Evolutionary conservation across 495 filamentous ascomycete species (phyloP), one percentile per base, ranked within the genome.

Genomic region (Jackrogersella multiformis): DNA sequence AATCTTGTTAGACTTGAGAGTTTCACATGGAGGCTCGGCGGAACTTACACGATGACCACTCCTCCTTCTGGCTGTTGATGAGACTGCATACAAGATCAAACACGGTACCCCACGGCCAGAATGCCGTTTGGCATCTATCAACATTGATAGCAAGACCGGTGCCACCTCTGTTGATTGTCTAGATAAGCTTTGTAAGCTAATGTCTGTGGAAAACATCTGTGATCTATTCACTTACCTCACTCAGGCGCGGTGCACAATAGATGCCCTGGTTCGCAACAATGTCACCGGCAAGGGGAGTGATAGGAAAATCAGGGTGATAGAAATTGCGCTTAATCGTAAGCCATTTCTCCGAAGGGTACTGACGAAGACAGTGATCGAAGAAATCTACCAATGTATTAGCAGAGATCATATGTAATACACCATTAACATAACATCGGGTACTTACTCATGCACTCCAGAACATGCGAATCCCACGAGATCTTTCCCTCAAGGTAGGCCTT

Each of bases 361-460:
- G 88, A 10, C 94, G 92, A 35, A 99, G 77, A 16, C 92, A 78
- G 73, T 99, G 95, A 64, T 99, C 94, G 2, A 98, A 79, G 76
- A 97, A 96, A 74, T 90, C 85, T 74, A 82, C 2, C 32, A 51
- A 18, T 56, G 20, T 48, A 48, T 80, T 56, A 79, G 68, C 56
- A 18, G 45, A 42, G 5, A 26, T 21, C 20, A 34, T 51, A 2
- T 7, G n/a, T 1, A 1, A 21, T 7, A 39, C 16, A 13, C 5
- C 1, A 46, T 12, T 10, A 20, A 16, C 12, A 20, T 20, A 12
- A 26, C 7, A 16, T 20, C 5, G 15, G n/a, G 5, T 20, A 78
- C 80, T 77, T 79, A 89, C 86, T 97, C 65, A 97, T 85, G 41
- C 90, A 88, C 71, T 96, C 90, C 13, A 96, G 79, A 24, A 93